phyloP scores from a whole-genome alignment of 108 stramenopile species.

The Skeletonema menzelii region DNA sequence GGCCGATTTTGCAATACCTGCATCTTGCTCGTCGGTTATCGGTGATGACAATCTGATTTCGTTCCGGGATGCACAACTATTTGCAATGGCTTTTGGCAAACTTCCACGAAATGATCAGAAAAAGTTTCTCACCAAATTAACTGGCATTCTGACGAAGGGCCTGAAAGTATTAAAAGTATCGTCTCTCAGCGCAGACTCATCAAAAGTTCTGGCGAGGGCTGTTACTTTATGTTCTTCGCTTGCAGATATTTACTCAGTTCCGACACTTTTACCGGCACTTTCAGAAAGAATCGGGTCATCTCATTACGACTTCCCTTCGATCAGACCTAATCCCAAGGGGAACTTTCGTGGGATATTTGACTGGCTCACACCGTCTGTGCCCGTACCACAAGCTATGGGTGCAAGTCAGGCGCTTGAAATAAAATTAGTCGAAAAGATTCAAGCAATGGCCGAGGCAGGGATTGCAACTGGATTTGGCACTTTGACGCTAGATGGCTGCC shows the following conservation, averaged over 20 bases:
- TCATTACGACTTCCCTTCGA: conserved; percentile 35
- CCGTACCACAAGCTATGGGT: conserved; percentile 19
- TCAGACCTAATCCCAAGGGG: conserved; percentile 5
- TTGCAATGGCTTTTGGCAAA: conserved; percentile 51
- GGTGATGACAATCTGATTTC: conserved; percentile 49
- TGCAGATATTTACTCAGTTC: conserved; percentile 39
- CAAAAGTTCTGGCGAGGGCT: conserved; percentile 61
- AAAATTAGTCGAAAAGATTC: conserved; percentile 19
- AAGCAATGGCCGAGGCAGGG: conserved; percentile 28
- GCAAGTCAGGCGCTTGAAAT: conserved; percentile 2
- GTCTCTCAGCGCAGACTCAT: conserved; percentile 29
- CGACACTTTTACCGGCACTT: conserved; percentile 14
- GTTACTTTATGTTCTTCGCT: conserved; percentile 48
- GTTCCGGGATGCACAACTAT: conserved; percentile 47
- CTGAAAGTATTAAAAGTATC: conserved; percentile 12
- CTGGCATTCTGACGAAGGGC: conserved; percentile 23
- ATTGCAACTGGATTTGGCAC: conserved; percentile 57
- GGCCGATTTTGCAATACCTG: conserved; percentile 2
- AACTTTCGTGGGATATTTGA: conserved; percentile 69
- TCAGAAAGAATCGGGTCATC: conserved; percentile 31
- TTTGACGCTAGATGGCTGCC: conserved; percentile 53
- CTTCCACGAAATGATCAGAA: conserved; percentile 40
- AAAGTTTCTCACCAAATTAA: conserved; percentile 32
- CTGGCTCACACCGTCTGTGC: conserved; percentile 59
- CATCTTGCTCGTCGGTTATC: conserved; percentile 1